phyloP scores from a whole-genome alignment of 352 stramenopile species.

The Globisporangium parvum region DNA sequence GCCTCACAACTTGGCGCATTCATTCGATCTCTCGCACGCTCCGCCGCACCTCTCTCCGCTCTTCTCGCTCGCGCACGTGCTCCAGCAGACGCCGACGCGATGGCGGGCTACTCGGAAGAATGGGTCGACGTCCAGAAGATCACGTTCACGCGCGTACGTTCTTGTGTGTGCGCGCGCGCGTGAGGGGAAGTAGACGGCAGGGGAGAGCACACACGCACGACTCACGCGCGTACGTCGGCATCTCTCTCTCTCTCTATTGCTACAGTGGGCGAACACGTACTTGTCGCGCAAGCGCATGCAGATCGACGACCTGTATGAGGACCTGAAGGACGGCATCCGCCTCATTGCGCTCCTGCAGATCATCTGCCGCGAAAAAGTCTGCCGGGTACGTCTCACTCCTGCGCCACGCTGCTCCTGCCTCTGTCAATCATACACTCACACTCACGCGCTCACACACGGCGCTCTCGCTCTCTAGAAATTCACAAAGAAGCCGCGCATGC shows the following conservation, averaged over 20 bases:
- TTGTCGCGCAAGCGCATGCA: constrained; percentile 83
- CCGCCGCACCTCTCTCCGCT: background rate
- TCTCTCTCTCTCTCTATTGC: no score
- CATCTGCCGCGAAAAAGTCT: constrained; percentile 84
- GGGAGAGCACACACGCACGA: background rate
- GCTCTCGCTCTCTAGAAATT: constrained; percentile 52
- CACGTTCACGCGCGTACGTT: constrained; percentile 86
- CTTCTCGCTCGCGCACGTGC: no score
- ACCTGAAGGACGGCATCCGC: constrained; percentile 83
- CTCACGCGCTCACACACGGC: background rate
- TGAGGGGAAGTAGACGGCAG: background rate
- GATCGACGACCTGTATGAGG: constrained; percentile 88
- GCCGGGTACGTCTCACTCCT: constrained; percentile 43
- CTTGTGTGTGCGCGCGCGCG: background rate
- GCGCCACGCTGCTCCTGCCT: background rate
- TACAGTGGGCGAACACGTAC: constrained; percentile 88
- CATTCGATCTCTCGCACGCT: constrained; percentile 7
- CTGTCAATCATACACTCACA: background rate
- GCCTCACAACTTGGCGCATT: background rate
- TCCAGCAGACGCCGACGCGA: constrained; percentile 18
- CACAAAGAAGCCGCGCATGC: constrained; percentile 90
- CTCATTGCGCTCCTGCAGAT: constrained; percentile 87
- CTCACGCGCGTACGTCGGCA: background rate
- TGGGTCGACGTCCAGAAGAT: constrained; percentile 91
- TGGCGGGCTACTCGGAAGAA: constrained; percentile 68